Evolutionary conservation across 73 alveolate genomes (phyloP).

Genomic region (Paramecium sonneborni): DNA sequence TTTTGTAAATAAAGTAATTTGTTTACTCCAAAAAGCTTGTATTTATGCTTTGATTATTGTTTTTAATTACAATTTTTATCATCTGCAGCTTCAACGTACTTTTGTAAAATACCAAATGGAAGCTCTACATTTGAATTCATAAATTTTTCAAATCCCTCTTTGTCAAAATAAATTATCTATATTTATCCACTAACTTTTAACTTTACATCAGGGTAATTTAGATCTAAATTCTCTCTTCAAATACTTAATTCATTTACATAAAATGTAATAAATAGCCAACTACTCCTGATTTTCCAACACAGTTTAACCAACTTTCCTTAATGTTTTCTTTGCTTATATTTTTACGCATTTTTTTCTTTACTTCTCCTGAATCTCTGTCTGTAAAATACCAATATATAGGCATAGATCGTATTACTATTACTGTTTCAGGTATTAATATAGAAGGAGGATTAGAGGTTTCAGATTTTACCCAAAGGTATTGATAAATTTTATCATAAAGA

Average conservation of each 20-base stretch:
- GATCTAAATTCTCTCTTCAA: slow-evolving; percentile 47
- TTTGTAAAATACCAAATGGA: slow-evolving; percentile 31
- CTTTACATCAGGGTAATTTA: slow-evolving; percentile 20
- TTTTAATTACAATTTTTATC: slow-evolving; percentile 21
- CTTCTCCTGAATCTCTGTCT: slow-evolving; percentile 29
- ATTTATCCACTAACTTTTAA: background rate
- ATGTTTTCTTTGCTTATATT: slow-evolving; percentile 47
- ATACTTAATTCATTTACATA: background rate
- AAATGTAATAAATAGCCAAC: slow-evolving; percentile 50
- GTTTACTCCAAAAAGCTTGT: slow-evolving; percentile 40
- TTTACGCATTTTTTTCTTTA: slow-evolving; percentile 21
- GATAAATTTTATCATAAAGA: slow-evolving; percentile 41
- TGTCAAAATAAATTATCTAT: slow-evolving; percentile 5
- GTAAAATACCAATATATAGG: slow-evolving; percentile 56
- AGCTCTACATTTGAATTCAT: background rate
- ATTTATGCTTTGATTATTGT: background rate
- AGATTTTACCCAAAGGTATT: slow-evolving; percentile 46
- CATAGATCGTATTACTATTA: slow-evolving; percentile 25
- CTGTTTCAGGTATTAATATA: slow-evolving; percentile 42
- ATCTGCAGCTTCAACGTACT: slow-evolving; percentile 46
- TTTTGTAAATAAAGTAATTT: slow-evolving; percentile 16
- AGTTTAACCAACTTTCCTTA: slow-evolving; percentile 4
- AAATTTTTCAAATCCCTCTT: background rate
- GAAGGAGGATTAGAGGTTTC: slow-evolving; percentile 56
- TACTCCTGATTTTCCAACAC: slow-evolving; percentile 44